Base-by-base conservation (phyloP, 129 eudicot genomes). In the Centrapalus pauciflorus region DNA sequence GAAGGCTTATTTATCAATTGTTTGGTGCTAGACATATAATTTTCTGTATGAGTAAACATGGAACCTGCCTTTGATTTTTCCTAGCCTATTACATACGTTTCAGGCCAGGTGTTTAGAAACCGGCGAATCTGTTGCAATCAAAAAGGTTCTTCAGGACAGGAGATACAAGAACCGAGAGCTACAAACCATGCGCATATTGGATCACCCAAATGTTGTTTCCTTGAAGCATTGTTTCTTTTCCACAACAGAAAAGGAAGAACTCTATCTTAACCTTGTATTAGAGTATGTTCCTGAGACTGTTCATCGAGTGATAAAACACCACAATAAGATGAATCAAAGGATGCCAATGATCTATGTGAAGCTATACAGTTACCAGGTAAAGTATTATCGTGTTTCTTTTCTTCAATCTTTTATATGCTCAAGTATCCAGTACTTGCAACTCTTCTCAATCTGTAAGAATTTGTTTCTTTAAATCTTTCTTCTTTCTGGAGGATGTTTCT, bases 261-360 rank as follows among this genome's bases (percentile, higher is more conserved):
- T 89, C 54, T 89, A 83, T 66, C 90, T 89, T 40, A 89, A 89
- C 69, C 81, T 89, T 69, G 96, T 89, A 16, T 51, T 89, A 80
- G 96, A 89, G 76, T 89, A 83, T 86, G 96, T 89, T 30, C 96
- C 96, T 2, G 96, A 89, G 82, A 85, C 96, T 10, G 88, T 89
- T 68, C 86, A 89, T 70, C 77, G 90, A n/a, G 96, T 86, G 19
- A 83, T 89, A 37, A 83, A 81, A 81, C 96, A 89, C 72, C 83
- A 89, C 74, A 89, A 80, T 77, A 89, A 86, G 82, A 83, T 89
- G 87, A 86, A 74, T 68, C 96, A 89, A 51, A 86, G 96, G 70
- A 89, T 89, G 95, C 95, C 96, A 6, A 81, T 86, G 80, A 83
- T 89, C 67, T 89, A 89, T 74, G 95, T 86, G 13, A 89, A 89